Evolutionary conservation across 129 eudicot genomes (phyloP), one percentile per base, ranked within the genome.

Genomic region (Scalesia atractyloides): DNA sequence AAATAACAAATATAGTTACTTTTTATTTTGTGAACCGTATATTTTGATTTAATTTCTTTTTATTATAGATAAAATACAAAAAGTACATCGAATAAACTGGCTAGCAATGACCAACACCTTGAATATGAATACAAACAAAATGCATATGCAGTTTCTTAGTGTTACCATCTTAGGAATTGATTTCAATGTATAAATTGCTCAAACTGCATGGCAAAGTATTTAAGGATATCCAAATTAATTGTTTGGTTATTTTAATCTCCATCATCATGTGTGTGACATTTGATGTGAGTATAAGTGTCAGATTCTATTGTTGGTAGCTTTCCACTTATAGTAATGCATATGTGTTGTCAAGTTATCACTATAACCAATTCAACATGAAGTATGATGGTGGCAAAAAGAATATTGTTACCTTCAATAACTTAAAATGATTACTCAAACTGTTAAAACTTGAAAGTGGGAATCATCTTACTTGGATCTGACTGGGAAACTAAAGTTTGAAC

Each of bases 61-160:
- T 58, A 24, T 12, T 58, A 24, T 58, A 13, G 16, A 24, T 24
- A 24, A 58, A 58, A 22, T 58, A 13, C 64, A 58, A 58, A 36
- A 58, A 70, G 51, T 17, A 70, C 66, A 54, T 70, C 43, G 30
- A 70, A 18, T 19, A 39, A 36, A 36, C 30, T 66, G 11, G 37
- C 67, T 41, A 58, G 39, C 39, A 24, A 8, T 24, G 50, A 12
- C 30, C 36, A 47, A 17, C 26, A 12, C 62, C 62, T 47, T 8
- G 50, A 7, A 76, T 34, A 44, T 75, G 36, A 30, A 66, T 65
- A 51, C 57, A 49, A 71, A 70, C 66, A 51, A 77, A 39, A 62
- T 59, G 76, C 66, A 77, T 50, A 69, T 77, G 76, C 15, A 43
- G 81, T 77, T 77, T 70, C 76, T 77, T 77, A 77, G 64, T 18